Evolutionary conservation across 1,284 basidiomycete species (phyloP).

Genomic region (Ceratobasidium sp.): DNA sequence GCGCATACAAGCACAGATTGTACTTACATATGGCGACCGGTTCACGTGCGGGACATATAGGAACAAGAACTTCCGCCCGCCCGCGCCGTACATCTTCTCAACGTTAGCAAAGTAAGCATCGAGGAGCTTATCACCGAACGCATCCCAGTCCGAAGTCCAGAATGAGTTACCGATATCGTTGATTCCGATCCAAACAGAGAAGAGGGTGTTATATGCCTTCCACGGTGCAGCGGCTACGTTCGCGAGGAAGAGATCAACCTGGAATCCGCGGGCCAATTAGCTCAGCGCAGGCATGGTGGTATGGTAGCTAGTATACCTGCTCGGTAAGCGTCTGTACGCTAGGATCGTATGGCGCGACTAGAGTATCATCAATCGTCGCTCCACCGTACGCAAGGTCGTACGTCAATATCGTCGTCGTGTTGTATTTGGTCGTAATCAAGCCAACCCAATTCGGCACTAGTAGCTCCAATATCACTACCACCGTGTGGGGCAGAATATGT

Average conservation of each 20-base stretch:
- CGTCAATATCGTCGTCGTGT: constrained; percentile 42
- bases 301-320: constrained; percentile 19
- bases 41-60: constrained; percentile 75
- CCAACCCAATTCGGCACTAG: constrained; percentile 49
- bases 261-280: constrained; percentile 51
- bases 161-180: constrained; percentile 50
- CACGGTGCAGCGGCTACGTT: constrained; percentile 68
- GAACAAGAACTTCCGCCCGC: constrained; percentile 74
- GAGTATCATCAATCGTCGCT: constrained; percentile 46
- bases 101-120: constrained; percentile 71
- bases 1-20: constrained; percentile 9
- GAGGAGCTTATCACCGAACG: constrained; percentile 67
- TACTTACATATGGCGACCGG: constrained; percentile 64
- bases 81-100: constrained; percentile 66
- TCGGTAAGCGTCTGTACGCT: constrained; percentile 45
- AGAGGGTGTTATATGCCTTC: constrained; percentile 69
- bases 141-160: constrained; percentile 61
- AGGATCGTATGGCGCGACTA: constrained; percentile 48
- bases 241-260: constrained; percentile 69
- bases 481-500: too few relatives aligned
- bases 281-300: too few relatives aligned
- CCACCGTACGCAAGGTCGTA: constrained; percentile 49
- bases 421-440: constrained; percentile 46
- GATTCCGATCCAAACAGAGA: constrained; percentile 76
- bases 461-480: not conserved